These are phyloP conservation scores for Magnusiomyces ingens DNA, from an alignment of 1,139 yeast species.

Conservation along the genomic window DNA sequence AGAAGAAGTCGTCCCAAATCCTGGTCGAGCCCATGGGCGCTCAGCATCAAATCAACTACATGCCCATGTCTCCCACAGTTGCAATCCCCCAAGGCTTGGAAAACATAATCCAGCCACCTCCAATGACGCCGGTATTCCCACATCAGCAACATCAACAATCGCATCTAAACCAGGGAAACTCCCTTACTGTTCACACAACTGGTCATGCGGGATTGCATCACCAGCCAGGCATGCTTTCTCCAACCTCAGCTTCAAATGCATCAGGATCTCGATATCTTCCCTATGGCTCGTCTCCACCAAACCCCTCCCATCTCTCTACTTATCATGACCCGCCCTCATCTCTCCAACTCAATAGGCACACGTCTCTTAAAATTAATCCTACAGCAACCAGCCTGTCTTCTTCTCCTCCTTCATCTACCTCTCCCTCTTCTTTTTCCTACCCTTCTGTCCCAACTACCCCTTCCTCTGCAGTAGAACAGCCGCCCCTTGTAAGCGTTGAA, in stretches of 20 bases:
- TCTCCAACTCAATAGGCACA: no score
- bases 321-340: no score
- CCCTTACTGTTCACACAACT: no score
- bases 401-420: not conserved
- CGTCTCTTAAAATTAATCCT: no score
- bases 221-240: no score
- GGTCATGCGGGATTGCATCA: no score
- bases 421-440: not conserved
- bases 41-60: slow-evolving; percentile 12
- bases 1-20: slow-evolving; percentile 33
- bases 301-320: no score
- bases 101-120: slow-evolving; percentile 10
- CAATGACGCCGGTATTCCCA: not conserved
- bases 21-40: slow-evolving; percentile 30
- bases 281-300: no score
- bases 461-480: not conserved
- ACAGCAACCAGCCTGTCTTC: not conserved
- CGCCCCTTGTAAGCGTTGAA: not conserved
- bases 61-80: slow-evolving; percentile 15
- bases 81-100: slow-evolving; percentile 13
- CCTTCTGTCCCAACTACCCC: not conserved
- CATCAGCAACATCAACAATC: slow-evolving; percentile 1
- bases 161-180: not conserved
- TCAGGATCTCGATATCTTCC: no score
- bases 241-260: no score